A percentile compares a stretch with the other conserved stretches of the same genome.
Evolutionary conservation across 441 rosid species (phyloP).

Genomic region (Bocquillonia castaneifolia): DNA sequence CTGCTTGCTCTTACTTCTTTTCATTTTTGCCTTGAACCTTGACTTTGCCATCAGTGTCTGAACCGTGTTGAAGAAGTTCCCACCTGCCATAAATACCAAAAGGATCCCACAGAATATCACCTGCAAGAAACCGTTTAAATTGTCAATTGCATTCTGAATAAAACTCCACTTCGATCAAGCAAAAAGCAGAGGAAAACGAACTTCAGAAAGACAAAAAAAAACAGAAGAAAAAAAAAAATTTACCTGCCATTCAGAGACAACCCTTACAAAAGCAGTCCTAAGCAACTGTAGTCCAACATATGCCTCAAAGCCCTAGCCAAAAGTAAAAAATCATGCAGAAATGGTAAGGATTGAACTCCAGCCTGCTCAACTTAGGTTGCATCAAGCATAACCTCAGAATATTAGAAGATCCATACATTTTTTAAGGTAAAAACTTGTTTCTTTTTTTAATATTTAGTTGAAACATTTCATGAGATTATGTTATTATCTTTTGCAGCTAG

Average conservation of each 20-base stretch:
- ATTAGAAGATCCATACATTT: neutral
- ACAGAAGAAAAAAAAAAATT: neutral
- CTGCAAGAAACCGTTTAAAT: conserved; percentile 37
- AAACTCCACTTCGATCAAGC: neutral
- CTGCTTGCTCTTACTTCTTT: conserved; percentile 72
- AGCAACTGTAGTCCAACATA: conserved; percentile 85
- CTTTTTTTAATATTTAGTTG: too few relatives aligned
- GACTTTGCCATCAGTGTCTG: conserved; percentile 81
- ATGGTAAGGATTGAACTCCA: neutral
- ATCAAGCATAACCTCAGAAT: neutral
- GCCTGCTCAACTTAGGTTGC: neutral
- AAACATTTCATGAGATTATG: too few relatives aligned
- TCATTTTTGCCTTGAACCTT: conserved; percentile 96
- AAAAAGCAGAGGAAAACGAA: neutral
- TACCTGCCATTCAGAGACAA: conserved; percentile 93
- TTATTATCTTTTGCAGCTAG: neutral
- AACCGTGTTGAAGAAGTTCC: conserved; percentile 83
- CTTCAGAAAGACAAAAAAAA: conserved; percentile 1
- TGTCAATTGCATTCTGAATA: conserved; percentile 6
- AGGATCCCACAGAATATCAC: conserved; percentile 72
- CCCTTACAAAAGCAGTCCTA: conserved; percentile 65
- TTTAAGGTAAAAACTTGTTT: too few relatives aligned
- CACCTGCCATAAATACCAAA: conserved; percentile 83
- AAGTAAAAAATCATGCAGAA: conserved; percentile 18
- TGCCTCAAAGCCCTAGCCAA: conserved; percentile 79